Evolutionary conservation across 768 basidiomycete genomes (phyloP).

Genomic region (Boletus barrowsii): DNA sequence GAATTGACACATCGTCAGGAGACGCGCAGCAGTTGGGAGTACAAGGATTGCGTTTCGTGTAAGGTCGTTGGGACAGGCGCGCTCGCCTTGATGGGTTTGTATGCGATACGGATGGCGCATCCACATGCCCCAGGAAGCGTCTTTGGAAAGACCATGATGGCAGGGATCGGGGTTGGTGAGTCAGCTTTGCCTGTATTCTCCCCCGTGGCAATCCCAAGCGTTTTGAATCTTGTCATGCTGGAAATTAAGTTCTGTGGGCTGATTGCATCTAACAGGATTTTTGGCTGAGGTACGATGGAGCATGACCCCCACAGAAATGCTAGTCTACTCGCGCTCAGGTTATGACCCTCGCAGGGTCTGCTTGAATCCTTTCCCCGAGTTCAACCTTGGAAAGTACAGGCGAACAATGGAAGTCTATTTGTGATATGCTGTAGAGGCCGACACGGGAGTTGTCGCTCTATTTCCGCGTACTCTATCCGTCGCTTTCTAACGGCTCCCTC

Average conservation of each 20-base stretch:
- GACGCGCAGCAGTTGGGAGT: slow-evolving; percentile 12
- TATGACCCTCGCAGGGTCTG: slow-evolving; percentile 90
- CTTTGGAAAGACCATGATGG: slow-evolving; percentile 59
- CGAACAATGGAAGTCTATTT: no score
- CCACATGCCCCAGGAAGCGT: slow-evolving; percentile 58
- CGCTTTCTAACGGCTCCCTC: no score
- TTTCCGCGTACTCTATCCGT: no score
- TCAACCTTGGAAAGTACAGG: slow-evolving; percentile 72
- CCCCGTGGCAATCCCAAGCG: no score
- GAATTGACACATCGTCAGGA: neutral
- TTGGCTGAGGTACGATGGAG: no score
- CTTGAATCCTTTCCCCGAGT: slow-evolving; percentile 78
- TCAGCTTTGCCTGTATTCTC: neutral
- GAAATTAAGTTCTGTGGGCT: slow-evolving; percentile 1
- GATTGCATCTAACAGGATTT: neutral
- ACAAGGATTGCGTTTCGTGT: slow-evolving; percentile 66
- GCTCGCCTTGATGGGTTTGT: slow-evolving; percentile 59
- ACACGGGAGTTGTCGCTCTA: no score
- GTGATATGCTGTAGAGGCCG: no score
- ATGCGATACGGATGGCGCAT: slow-evolving; percentile 65
- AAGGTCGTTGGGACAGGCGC: slow-evolving; percentile 65
- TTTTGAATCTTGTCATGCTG: no score
- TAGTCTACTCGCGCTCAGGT: slow-evolving; percentile 55
- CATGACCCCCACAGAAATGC: slow-evolving; percentile 21
- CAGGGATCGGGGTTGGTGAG: slow-evolving; percentile 61